Percentiles rank a stretch among this genome's conserved stretches.
Conservation (phyloP, 176 grass and related monocot species). For the Pharus latifolius region DNA sequence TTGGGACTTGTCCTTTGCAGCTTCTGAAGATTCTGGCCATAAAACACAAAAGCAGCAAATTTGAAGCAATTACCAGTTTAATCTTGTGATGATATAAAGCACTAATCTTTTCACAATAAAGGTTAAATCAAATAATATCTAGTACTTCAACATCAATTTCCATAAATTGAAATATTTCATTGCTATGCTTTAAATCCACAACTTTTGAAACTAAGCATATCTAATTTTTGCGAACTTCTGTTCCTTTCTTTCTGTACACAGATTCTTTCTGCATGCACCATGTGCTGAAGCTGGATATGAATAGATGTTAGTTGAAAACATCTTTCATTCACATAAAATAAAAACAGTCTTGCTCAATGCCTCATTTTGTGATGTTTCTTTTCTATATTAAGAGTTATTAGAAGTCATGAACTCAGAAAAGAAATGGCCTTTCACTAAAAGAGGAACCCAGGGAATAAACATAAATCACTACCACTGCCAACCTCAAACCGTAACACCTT, state of each 20-base stretch:
- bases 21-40: conserved; percentile 26
- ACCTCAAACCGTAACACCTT: too few species aligned
- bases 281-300: not conserved
- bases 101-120: not conserved
- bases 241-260: not conserved
- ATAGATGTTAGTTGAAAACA: not conserved
- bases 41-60: not conserved
- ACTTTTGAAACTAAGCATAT: not conserved
- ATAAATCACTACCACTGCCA: too few species aligned
- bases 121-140: not conserved
- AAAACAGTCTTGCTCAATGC: not conserved
- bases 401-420: not conserved
- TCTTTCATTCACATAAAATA: not conserved
- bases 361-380: not conserved
- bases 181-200: not conserved
- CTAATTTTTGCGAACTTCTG: not conserved
- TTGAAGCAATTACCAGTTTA: not conserved
- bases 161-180: not conserved
- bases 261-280: not conserved
- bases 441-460: not conserved
- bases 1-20: conserved; percentile 32
- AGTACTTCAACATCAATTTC: not conserved
- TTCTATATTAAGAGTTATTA: not conserved
- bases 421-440: not conserved
- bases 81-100: not conserved